Evolutionary conservation across 148 eudicot species (phyloP).

Genomic region (Amaranthus cruentus): DNA sequence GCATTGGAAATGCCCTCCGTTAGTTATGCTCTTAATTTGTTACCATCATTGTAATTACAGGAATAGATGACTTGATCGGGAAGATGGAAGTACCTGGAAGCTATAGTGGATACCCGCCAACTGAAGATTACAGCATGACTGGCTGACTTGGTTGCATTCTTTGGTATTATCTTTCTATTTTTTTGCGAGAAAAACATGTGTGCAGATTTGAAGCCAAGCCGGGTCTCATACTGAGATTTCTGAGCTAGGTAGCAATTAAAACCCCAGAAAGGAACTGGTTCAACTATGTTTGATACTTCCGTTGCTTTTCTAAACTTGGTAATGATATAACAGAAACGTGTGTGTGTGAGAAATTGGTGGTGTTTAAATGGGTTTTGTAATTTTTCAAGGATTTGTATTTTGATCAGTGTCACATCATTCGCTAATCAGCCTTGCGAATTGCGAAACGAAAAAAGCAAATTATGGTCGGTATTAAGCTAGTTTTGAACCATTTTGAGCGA

Average conservation of each 20-base stretch:
- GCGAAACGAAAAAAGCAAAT: too few species aligned
- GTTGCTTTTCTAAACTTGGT: constrained; percentile 6
- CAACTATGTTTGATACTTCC: constrained; percentile 8
- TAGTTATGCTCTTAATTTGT: background rate
- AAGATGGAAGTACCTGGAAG: constrained; percentile 61
- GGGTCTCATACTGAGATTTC: constrained; percentile 29
- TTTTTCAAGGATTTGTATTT: background rate
- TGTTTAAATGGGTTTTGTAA: constrained; percentile 4
- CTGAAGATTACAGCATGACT: constrained; percentile 60
- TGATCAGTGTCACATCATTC: background rate
- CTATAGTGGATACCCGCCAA: constrained; percentile 42
- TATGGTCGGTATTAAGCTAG: too few species aligned
- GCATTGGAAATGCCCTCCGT: background rate
- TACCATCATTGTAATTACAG: constrained; percentile 29
- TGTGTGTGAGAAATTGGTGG: constrained; percentile 9
- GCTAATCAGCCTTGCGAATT: too few species aligned
- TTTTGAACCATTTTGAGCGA: too few species aligned
- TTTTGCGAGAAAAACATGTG: constrained; percentile 11
- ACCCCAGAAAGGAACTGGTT: constrained; percentile 7
- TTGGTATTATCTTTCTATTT: constrained; percentile 1
- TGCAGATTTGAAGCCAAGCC: constrained; percentile 35
- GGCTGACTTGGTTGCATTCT: constrained; percentile 27
- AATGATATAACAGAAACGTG: constrained; percentile 9
- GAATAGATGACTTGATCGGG: constrained; percentile 60
- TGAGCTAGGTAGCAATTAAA: constrained; percentile 33